A percentile compares a stretch with the other conserved stretches of the same genome.
phyloP scores from a whole-genome alignment of 179 eudicot genomes.

The Pouteria campechiana region DNA sequence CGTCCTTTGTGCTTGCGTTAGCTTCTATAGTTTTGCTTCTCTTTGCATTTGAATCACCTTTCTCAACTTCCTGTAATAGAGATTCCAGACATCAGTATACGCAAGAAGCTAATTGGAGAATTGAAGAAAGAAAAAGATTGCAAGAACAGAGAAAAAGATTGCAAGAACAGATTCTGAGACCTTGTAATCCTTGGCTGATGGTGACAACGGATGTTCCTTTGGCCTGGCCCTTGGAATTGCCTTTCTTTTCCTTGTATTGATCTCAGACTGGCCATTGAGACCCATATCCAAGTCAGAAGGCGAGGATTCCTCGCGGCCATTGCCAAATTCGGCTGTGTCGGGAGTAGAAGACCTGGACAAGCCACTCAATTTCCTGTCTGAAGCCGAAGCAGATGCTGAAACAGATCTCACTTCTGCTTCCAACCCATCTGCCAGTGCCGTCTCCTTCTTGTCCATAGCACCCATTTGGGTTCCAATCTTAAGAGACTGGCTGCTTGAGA shows the following conservation, averaged over 20 bases:
- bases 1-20: constrained; percentile 6
- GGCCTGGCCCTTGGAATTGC: constrained; percentile 36
- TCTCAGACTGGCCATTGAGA: constrained; percentile 25
- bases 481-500: constrained; percentile 23
- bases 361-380: constrained; percentile 19
- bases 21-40: constrained; percentile 47
- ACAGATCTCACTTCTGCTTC: no score
- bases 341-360: constrained; percentile 20
- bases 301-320: constrained; percentile 62
- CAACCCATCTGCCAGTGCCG: no score
- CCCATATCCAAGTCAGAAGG: constrained; percentile 50
- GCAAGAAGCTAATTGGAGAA: neutral
- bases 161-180: constrained; percentile 8
- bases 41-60: constrained; percentile 46
- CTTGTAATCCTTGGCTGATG: constrained; percentile 38
- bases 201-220: constrained; percentile 23
- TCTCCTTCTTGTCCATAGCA: constrained; percentile 4
- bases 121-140: neutral
- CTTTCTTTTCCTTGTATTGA: constrained; percentile 62
- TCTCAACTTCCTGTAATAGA: constrained; percentile 37
- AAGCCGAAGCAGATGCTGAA: no score
- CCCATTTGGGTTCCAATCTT: constrained; percentile 8
- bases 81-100: neutral
- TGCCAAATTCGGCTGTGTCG: constrained; percentile 28
- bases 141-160: neutral